These are phyloP conservation scores for Suillus sp. DNA, from an alignment of 768 basidiomycete species.

Conservation along the genomic window DNA sequence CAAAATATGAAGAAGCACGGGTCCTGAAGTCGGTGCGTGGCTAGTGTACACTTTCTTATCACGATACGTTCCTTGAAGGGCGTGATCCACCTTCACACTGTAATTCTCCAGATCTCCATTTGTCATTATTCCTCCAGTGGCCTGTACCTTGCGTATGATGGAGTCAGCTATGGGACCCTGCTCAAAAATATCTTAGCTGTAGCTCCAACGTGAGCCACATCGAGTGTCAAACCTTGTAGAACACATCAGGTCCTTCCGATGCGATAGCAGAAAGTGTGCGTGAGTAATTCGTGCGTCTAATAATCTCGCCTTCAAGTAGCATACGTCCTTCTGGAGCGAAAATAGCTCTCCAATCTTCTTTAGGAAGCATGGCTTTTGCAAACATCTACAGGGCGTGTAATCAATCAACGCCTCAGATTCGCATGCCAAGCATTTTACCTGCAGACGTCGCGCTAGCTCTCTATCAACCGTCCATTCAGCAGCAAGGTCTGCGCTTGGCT, in stretches of 20 bases:
- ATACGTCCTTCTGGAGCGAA: conserved; percentile 80
- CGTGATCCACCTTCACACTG: conserved; percentile 64
- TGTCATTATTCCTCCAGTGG: conserved; percentile 80
- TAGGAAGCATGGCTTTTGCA: conserved; percentile 57
- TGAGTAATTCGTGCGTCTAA: conserved; percentile 74
- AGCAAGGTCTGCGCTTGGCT: conserved; percentile 76
- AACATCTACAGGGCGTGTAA: conserved; percentile 38
- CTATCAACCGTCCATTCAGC: conserved; percentile 75
- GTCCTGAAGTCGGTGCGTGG: conserved; percentile 84
- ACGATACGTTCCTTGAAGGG: conserved; percentile 77
- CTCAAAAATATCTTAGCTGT: conserved; percentile 18
- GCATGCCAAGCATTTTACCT: conserved; percentile 43
- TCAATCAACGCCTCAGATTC: conserved; percentile 10
- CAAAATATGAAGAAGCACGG: conserved; percentile 90
- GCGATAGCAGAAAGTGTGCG: conserved; percentile 76
- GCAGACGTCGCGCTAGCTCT: conserved; percentile 75
- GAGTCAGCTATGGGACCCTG: conserved; percentile 83
- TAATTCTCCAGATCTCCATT: conserved; percentile 75
- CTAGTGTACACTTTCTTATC: conserved; percentile 82
- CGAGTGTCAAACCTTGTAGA: conserved; percentile 64
- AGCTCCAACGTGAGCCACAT: conserved; percentile 15
- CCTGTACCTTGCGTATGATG: conserved; percentile 67
- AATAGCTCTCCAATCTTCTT: conserved; percentile 77
- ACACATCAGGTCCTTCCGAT: conserved; percentile 71
- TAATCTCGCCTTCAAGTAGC: conserved; percentile 72